Evolutionary conservation across 2,329 filamentous ascomycete species (phyloP).

Genomic region (Colletotrichum agaves): DNA sequence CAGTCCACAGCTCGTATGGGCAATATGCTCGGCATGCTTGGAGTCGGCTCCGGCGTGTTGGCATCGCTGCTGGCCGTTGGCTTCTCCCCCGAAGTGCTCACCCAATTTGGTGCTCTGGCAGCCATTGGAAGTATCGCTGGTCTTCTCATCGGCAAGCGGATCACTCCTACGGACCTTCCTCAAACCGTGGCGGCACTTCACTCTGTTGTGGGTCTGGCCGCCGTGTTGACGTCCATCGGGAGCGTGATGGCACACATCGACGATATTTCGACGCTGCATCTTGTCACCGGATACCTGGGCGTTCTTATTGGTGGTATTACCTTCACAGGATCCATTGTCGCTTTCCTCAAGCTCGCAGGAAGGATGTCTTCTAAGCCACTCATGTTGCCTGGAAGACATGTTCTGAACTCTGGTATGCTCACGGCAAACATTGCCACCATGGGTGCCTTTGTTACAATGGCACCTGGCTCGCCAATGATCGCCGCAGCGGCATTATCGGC

Average conservation of each 20-base stretch:
- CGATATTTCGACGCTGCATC: constrained; percentile 79
- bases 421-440: constrained; percentile 84
- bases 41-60: constrained; percentile 84
- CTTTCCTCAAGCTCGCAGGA: constrained; percentile 87
- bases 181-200: constrained; percentile 91
- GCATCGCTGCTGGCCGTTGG: constrained; percentile 85
- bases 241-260: constrained; percentile 71
- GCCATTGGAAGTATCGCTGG: constrained; percentile 76
- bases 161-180: constrained; percentile 87
- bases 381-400: constrained; percentile 77
- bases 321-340: constrained; percentile 90
- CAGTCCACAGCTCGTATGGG: constrained; percentile 86
- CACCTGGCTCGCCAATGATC: constrained; percentile 80
- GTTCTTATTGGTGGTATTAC: constrained; percentile 89
- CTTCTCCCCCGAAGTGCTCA: constrained; percentile 80
- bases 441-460: constrained; percentile 84
- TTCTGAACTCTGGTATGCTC: constrained; percentile 79
- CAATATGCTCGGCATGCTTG: constrained; percentile 87
- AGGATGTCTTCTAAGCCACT: constrained; percentile 83
- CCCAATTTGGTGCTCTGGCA: constrained; percentile 83
- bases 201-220: constrained; percentile 89
- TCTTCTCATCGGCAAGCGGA: constrained; percentile 83
- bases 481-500: constrained; percentile 82
- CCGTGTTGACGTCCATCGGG: constrained; percentile 88
- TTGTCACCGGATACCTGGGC: constrained; percentile 87